Evolutionary conservation across 495 filamentous ascomycete species (phyloP).

Genomic region (Neurospora pannonica): DNA sequence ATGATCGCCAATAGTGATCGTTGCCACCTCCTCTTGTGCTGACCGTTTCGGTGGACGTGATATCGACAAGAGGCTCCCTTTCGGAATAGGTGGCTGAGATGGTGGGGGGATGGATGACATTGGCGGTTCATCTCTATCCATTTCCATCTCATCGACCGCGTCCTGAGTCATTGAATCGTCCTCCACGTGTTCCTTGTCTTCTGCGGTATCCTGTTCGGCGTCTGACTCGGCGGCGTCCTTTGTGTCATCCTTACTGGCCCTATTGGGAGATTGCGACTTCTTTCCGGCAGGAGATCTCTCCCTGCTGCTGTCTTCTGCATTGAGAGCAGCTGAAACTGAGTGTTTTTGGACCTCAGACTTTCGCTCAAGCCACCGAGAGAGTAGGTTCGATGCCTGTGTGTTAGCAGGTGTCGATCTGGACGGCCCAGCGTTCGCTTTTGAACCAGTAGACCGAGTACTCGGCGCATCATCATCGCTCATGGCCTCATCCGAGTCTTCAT

Average conservation of each 20-base stretch:
- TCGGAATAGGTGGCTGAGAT: slow-evolving; percentile 22
- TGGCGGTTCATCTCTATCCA: slow-evolving; percentile 17
- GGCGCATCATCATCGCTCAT: not conserved
- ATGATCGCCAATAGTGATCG: slow-evolving; percentile 77
- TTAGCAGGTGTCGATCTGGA: not conserved
- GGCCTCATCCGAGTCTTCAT: slow-evolving; percentile 4
- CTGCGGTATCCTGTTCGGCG: not conserved
- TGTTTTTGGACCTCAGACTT: not conserved
- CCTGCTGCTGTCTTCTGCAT: not conserved
- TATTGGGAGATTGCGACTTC: slow-evolving; percentile 1
- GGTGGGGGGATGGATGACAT: slow-evolving; percentile 29
- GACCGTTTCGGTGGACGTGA: slow-evolving; percentile 42
- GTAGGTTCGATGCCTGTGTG: not conserved
- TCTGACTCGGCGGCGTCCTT: not conserved
- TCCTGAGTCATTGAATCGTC: not conserved
- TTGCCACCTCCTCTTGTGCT: slow-evolving; percentile 59
- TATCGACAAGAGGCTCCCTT: slow-evolving; percentile 6
- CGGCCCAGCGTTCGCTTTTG: not conserved
- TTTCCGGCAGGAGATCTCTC: slow-evolving; percentile 1
- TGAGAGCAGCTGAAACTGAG: not conserved
- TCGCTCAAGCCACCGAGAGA: slow-evolving; percentile 16
- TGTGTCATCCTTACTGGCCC: not conserved
- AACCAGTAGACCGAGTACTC: not conserved
- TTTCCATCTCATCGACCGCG: not conserved
- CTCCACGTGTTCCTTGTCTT: not conserved